These are phyloP conservation scores for Akanthomyces lecanii DNA, from an alignment of 2,329 filamentous ascomycete genomes.

Conservation along the genomic window DNA sequence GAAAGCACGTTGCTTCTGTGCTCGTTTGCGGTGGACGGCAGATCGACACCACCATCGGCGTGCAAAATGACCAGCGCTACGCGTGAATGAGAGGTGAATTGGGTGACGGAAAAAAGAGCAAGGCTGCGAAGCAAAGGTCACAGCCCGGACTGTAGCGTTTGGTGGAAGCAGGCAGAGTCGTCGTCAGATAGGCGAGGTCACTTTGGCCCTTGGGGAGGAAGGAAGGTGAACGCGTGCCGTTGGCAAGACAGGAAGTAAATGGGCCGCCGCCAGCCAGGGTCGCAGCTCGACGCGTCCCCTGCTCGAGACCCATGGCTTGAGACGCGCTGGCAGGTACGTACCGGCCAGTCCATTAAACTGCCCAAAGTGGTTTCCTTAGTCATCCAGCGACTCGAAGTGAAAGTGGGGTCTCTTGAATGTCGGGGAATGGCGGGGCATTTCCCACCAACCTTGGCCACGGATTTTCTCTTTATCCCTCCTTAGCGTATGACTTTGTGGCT, in stretches of 20 bases:
- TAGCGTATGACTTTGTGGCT: no score
- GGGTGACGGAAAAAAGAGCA: not conserved
- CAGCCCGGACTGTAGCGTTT: not conserved
- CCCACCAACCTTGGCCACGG: no score
- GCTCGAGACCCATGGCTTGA: not conserved
- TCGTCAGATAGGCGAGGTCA: not conserved
- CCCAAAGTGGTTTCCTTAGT: constrained; percentile 1
- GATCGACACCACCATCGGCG: not conserved
- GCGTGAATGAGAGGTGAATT: not conserved
- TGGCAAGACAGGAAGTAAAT: not conserved
- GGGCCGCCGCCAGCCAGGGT: not conserved
- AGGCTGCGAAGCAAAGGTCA: not conserved
- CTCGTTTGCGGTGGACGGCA: not conserved
- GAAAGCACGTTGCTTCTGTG: not conserved
- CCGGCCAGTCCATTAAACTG: not conserved
- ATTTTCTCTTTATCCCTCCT: no score
- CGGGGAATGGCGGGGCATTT: no score
- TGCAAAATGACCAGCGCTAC: not conserved
- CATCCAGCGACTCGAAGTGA: not conserved
- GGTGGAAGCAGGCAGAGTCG: not conserved
- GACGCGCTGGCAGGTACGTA: constrained; percentile 10
- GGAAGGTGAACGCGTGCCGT: constrained; percentile 3
- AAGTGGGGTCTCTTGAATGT: no score
- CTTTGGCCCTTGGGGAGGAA: not conserved
- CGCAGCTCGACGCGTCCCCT: constrained; percentile 13